A percentile compares a stretch with the other conserved stretches of the same genome.
These are phyloP conservation scores for Paramecium sonneborni DNA, from an alignment of 73 alveolate genomes.

Conservation along the genomic window DNA sequence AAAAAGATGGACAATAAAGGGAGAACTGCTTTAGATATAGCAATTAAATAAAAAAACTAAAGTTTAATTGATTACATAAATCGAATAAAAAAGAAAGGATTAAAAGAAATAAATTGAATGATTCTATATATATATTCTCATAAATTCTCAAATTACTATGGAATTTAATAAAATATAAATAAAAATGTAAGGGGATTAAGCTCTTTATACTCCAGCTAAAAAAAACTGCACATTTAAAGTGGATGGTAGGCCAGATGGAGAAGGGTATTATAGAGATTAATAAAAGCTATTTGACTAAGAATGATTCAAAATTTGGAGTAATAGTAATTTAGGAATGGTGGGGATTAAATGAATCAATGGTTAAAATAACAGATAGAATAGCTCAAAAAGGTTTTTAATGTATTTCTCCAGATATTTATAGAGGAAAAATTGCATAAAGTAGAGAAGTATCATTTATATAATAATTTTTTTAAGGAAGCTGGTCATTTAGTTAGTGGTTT, in stretches of 20 bases:
- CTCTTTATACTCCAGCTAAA: conserved; percentile 27
- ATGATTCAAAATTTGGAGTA: conserved; percentile 40
- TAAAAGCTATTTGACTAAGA: neutral
- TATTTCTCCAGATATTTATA: conserved; percentile 63
- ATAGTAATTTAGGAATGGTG: conserved; percentile 68
- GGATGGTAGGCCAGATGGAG: conserved; percentile 46
- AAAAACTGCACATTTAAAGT: neutral
- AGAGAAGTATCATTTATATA: conserved; percentile 17
- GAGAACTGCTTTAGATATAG: neutral
- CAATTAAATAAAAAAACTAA: neutral
- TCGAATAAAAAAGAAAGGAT: neutral
- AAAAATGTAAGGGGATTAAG: neutral
- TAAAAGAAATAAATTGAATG: neutral
- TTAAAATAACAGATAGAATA: conserved; percentile 29
- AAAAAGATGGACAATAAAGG: neutral
- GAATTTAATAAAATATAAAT: neutral
- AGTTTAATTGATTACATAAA: neutral
- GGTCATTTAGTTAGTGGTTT: conserved; percentile 62
- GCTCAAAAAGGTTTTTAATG: conserved; percentile 60
- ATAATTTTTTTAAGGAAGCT: conserved; percentile 59
- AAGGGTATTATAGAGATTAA: neutral
- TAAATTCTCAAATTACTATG: neutral
- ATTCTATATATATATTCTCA: neutral
- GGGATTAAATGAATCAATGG: conserved; percentile 64
- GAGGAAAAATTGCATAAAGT: conserved; percentile 65